Percentiles rank a stretch among this genome's conserved stretches.
Evolutionary conservation across 257 asterid genomes (phyloP).

Genomic region (Fraxinus quadrangulata): DNA sequence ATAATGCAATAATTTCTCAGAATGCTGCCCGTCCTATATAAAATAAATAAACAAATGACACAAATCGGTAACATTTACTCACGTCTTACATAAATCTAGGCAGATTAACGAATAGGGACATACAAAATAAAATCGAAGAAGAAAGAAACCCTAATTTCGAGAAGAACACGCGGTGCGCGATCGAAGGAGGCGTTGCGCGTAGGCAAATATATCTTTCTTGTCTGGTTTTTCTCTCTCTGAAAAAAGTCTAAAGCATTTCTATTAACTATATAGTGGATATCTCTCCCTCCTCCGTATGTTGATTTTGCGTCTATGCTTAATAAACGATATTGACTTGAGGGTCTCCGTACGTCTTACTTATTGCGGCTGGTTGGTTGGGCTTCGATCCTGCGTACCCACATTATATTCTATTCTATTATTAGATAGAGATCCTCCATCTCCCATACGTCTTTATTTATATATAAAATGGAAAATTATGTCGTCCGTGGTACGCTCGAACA

Average conservation of each 20-base stretch:
- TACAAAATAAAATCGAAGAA: background rate
- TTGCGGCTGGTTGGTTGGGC: background rate
- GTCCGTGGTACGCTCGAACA: too few species aligned
- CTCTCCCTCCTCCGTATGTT: background rate
- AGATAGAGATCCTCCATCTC: background rate
- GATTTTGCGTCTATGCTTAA: conserved; percentile 16
- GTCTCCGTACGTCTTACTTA: conserved; percentile 11
- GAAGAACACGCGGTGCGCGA: conserved; percentile 21
- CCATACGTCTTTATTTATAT: too few species aligned
- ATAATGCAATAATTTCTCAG: background rate
- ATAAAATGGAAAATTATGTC: too few species aligned
- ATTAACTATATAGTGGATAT: background rate
- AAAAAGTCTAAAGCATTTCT: conserved; percentile 19
- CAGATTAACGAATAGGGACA: background rate
- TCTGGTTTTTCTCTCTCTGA: conserved; percentile 19
- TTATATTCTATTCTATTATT: background rate
- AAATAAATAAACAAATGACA: background rate
- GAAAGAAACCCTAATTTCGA: conserved; percentile 32
- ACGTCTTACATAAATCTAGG: background rate
- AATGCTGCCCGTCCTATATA: background rate
- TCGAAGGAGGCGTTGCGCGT: conserved; percentile 12
- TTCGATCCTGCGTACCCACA: too few species aligned
- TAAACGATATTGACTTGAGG: conserved; percentile 13
- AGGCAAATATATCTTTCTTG: conserved; percentile 26
- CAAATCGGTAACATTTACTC: background rate